Evolutionary conservation across 352 stramenopile species (phyloP), one percentile per base, ranked within the genome.

Genomic region (Pythium brassicae): DNA sequence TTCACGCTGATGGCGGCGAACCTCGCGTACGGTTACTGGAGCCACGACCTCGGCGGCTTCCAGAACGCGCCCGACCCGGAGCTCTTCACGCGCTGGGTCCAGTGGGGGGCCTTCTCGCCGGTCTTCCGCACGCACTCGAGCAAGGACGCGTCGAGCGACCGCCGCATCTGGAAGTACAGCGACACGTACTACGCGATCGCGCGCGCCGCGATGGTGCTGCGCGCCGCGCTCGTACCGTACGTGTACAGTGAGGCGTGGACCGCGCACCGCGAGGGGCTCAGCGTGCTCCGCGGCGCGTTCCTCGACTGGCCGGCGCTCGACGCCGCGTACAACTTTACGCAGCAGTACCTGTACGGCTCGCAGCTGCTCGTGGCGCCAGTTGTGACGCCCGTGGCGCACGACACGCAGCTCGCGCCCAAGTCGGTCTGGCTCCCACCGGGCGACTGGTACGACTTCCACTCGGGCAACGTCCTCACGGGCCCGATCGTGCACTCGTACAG

Each of bases 1-100:
- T 83, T 83, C 50, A 73, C 68, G 15, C n/a, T 61, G n/a, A 81
- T 65, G 50, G 65, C 73, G 1, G 44, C 73, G 20, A 83, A 83
- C 61, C 57, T 83, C 14, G 73, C 54, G n/a, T 83, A 69, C 52
- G 63, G 69, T 2, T 71, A 75, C 43, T 82, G 71, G 72, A 80
- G 68, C 32, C 73, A 83, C 53, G 73, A 83, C 35, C 53, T 83
- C 22, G 71, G 68, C 17, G 72, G 72, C 4, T 74, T 76, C 10
- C 52, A 66, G 32, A 65, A 65, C 29, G 45, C 62, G 8, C 53
- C 52, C 3, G 61, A 66, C 22, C 59, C 65, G 0, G 72, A 81
- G 43, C 60, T 83, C 3, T 80, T 67, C 52, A 63, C 61, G 43
- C 63, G 73, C 2, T 83, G 73, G 73, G n/a, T 81, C 12, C 69